Conservation (phyloP, 1,139 yeast genomes). For the Kodamaea sp. region DNA sequence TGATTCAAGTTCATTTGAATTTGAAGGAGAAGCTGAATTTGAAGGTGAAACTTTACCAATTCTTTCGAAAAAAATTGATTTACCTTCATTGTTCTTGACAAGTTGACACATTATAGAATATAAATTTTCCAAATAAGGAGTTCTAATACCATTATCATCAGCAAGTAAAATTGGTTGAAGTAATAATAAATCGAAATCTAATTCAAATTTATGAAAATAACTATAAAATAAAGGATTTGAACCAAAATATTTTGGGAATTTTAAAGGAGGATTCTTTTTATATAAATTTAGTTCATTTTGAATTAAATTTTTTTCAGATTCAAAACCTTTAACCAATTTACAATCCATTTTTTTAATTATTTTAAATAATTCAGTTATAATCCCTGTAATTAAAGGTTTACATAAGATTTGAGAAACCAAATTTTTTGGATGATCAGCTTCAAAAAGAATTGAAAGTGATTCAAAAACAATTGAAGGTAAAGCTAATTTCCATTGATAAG, state of each 20-base stretch:
- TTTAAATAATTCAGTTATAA: slow-evolving; percentile 68
- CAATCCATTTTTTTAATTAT: slow-evolving; percentile 79
- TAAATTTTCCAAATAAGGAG: slow-evolving; percentile 85
- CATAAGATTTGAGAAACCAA: slow-evolving; percentile 69
- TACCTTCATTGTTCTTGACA: slow-evolving; percentile 38
- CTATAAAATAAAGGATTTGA: slow-evolving; percentile 59
- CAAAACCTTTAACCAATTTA: slow-evolving; percentile 61
- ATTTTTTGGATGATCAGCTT: slow-evolving; percentile 57
- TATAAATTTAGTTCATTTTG: slow-evolving; percentile 49
- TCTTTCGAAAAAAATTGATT: slow-evolving; percentile 36
- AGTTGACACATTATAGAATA: slow-evolving; percentile 77
- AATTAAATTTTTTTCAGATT: slow-evolving; percentile 57
- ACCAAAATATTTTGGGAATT: slow-evolving; percentile 29
- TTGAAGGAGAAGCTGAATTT: too few relatives aligned
- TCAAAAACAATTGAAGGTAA: slow-evolving; percentile 75
- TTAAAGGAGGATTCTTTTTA: slow-evolving; percentile 15
- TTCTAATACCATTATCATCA: slow-evolving; percentile 78
- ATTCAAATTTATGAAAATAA: slow-evolving; percentile 49
- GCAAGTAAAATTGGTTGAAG: slow-evolving; percentile 84
- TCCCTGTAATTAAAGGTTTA: slow-evolving; percentile 78
- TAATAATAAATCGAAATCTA: slow-evolving; percentile 69
- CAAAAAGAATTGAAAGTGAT: slow-evolving; percentile 71
- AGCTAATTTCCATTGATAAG: slow-evolving; percentile 82
- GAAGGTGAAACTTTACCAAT: slow-evolving; percentile 7
- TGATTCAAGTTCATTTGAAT: slow-evolving; percentile 7